phyloP scores from a whole-genome alignment of 177 flowering plant genomes.

The Vitis hybrid region DNA sequence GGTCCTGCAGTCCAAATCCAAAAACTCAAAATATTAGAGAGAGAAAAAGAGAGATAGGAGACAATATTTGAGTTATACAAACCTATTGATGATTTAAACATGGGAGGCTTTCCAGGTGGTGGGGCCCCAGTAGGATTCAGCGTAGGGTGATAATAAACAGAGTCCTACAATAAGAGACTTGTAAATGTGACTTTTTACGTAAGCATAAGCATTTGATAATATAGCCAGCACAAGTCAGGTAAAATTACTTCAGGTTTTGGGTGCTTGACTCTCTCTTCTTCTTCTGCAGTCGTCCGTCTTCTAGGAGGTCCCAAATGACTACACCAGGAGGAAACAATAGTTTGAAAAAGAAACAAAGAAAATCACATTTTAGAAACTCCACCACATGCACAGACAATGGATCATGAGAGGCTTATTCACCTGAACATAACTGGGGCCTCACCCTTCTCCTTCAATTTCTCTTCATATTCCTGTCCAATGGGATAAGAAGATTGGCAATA shows the following conservation, averaged over 20 bases:
- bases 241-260: conserved; percentile 83
- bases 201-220: background rate
- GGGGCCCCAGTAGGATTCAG: conserved; percentile 98
- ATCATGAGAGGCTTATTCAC: conserved; percentile 30
- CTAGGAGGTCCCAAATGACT: conserved; percentile 94
- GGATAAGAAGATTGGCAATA: background rate
- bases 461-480: conserved; percentile 79
- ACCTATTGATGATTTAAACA: conserved; percentile 97
- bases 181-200: background rate
- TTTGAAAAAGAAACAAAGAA: conserved; percentile 8
- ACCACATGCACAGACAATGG: background rate
- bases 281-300: conserved; percentile 76
- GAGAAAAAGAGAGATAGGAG: background rate
- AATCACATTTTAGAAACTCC: conserved; percentile 1
- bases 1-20: conserved; percentile 54
- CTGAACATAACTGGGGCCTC: conserved; percentile 99
- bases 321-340: conserved; percentile 29
- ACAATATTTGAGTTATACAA: background rate
- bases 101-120: conserved; percentile 99
- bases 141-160: conserved; percentile 95
- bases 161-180: conserved; percentile 62
- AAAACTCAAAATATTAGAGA: background rate
- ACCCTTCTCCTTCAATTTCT: conserved; percentile 87
- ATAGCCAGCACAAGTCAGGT: background rate
- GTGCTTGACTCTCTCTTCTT: conserved; percentile 85